Conservation (phyloP, 441 rosid species). For the Gossypium laxum region DNA sequence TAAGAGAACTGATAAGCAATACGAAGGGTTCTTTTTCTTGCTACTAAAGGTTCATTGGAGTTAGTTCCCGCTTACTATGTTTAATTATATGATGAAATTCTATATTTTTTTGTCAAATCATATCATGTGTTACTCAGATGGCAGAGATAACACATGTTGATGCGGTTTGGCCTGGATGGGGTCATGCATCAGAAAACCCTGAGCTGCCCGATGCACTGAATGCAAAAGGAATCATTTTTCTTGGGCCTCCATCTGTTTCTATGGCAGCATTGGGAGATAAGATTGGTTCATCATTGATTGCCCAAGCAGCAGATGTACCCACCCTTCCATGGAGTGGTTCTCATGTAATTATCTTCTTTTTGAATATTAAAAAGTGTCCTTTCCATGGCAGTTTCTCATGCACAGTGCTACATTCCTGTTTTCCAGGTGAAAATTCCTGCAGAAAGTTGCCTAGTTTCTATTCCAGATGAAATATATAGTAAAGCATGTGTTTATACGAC, state of each 20-base stretch:
- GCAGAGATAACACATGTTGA: slow-evolving; percentile 95
- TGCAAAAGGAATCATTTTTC: slow-evolving; percentile 82
- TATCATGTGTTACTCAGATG: slow-evolving; percentile 46
- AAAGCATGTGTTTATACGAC: slow-evolving; percentile 95
- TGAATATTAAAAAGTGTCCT: slow-evolving; percentile 7
- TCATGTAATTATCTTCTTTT: slow-evolving; percentile 43
- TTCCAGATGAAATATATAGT: slow-evolving; percentile 81
- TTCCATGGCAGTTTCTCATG: slow-evolving; percentile 15
- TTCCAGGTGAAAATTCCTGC: slow-evolving; percentile 79
- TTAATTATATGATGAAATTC: slow-evolving; percentile 6
- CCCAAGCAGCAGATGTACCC: slow-evolving; percentile 97
- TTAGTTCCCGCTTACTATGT: slow-evolving; percentile 4
- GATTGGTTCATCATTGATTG: slow-evolving; percentile 98
- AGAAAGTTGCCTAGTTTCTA: slow-evolving; percentile 61
- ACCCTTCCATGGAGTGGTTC: slow-evolving; percentile 99
- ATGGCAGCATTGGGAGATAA: slow-evolving; percentile 99
- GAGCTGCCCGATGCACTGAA: slow-evolving; percentile 89
- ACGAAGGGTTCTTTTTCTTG: not conserved
- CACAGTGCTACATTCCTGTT: slow-evolving; percentile 16
- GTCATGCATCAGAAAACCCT: slow-evolving; percentile 98
- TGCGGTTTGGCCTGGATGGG: slow-evolving; percentile 99
- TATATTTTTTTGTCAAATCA: slow-evolving; percentile 10
- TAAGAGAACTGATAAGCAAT: not conserved
- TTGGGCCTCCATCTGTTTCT: slow-evolving; percentile 87
- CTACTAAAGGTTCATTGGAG: not conserved